These are phyloP conservation scores for Saccharomycopsis capsularis DNA, from an alignment of 805 yeast genomes.

Conservation along the genomic window DNA sequence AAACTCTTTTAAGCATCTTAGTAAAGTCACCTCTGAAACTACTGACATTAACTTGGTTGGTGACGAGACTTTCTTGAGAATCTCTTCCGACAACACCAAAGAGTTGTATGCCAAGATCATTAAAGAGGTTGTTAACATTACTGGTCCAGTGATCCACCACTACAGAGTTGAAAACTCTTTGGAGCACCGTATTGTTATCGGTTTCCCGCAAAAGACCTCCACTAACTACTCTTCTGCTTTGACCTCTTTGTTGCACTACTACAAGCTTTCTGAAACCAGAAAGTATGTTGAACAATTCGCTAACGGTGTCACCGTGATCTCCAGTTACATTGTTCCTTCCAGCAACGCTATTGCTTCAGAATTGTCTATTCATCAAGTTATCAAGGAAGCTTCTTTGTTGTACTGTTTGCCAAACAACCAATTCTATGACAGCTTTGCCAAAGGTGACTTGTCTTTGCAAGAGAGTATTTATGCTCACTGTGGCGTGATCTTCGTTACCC, in stretches of 20 bases:
- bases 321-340: conserved; percentile 71
- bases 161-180: conserved; percentile 70
- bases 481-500: conserved; percentile 87
- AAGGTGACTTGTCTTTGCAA: conserved; percentile 79
- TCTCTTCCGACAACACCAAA: conserved; percentile 76
- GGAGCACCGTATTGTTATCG: conserved; percentile 84
- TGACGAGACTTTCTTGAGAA: conserved; percentile 69
- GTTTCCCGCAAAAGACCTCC: conserved; percentile 76
- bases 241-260: conserved; percentile 79
- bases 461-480: conserved; percentile 93
- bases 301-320: conserved; percentile 79
- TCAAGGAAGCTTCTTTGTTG: conserved; percentile 87
- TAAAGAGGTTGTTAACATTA: conserved; percentile 57
- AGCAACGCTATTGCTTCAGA: conserved; percentile 43
- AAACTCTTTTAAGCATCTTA: conserved; percentile 42
- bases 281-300: conserved; percentile 92
- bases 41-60: conserved; percentile 61
- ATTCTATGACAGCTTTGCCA: conserved; percentile 66
- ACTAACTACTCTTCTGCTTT: conserved; percentile 84
- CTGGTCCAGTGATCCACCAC: conserved; percentile 91
- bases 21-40: conserved; percentile 30
- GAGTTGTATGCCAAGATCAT: conserved; percentile 67
- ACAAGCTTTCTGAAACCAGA: conserved; percentile 75
- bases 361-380: conserved; percentile 77
- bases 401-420: conserved; percentile 86